phyloP scores from a whole-genome alignment of 2,329 filamentous ascomycete genomes.

The Alternaria ethzedia region DNA sequence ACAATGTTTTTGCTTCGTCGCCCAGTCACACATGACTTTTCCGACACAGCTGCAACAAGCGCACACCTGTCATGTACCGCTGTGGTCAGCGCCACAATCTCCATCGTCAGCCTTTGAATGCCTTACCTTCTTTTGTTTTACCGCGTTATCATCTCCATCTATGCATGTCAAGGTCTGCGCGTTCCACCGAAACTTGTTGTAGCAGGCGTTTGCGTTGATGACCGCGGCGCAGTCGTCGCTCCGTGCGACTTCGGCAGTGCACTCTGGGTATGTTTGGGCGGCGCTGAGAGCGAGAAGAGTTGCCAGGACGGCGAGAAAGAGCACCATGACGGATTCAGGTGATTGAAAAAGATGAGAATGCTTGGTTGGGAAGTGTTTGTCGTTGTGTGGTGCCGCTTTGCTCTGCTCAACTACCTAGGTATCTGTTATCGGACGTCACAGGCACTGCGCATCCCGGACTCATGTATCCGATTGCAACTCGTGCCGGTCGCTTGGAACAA shows the following conservation, averaged over 20 bases:
- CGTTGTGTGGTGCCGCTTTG: background rate
- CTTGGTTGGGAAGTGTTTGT: background rate
- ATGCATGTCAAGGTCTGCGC: constrained; percentile 33
- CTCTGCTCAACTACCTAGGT: background rate
- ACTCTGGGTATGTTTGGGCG: constrained; percentile 27
- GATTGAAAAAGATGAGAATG: background rate
- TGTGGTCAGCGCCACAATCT: background rate
- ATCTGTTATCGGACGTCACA: background rate
- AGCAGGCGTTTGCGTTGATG: constrained; percentile 43
- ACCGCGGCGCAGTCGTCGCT: constrained; percentile 39
- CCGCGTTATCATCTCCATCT: constrained; percentile 29
- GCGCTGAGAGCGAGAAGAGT: constrained; percentile 18
- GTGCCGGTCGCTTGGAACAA: background rate
- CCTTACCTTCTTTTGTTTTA: constrained; percentile 32
- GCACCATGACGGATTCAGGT: constrained; percentile 16
- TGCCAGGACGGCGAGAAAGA: constrained; percentile 13
- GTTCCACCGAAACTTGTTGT: constrained; percentile 38
- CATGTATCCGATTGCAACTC: background rate
- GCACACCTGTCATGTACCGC: constrained; percentile 27
- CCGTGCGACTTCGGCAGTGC: constrained; percentile 29
- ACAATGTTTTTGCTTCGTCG: constrained; percentile 28
- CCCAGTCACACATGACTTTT: constrained; percentile 38
- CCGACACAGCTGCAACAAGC: constrained; percentile 42
- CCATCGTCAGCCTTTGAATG: background rate
- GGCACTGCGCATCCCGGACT: background rate